Evolutionary conservation across 257 asterid genomes (phyloP), one percentile per base, ranked within the genome.

Genomic region (Solanum pennellii): DNA sequence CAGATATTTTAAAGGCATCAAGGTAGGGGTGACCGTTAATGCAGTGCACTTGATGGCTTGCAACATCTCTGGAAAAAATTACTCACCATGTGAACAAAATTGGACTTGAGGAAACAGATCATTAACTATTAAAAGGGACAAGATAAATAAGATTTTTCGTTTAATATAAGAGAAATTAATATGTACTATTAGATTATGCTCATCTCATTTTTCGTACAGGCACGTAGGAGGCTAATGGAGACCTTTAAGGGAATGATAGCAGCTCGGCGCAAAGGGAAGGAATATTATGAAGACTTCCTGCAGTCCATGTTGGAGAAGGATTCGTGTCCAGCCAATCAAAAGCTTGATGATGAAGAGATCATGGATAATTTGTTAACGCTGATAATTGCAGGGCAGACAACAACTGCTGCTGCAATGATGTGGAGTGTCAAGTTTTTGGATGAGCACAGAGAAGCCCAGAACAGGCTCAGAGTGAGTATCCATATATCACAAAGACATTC

Each of bases 391-490:
- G 97, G 97, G 42, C 94, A 91, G 69, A 92, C 91, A 76, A 92
- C 97, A 25, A 93, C 94, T 25, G 92, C 94, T 56, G 91, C 97
- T 47, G 97, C 95, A 75, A 92, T 94, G 88, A 94, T 94, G 97
- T 94, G 97, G 97, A 84, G 91, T 86, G 94, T 93, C 88, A 93
- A 94, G 90, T 90, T 91, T 87, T 88, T 94, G 86, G 89, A 88
- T 87, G 95, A 92, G 14, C 89, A 93, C 85, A 84, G 5, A 85
- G 88, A 83, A 16, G 91, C 82, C 12, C 97, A 93, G 59, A 86
- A 93, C 4, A 90, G 16, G 56, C 95, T 94, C 47, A 87, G 95
- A 88, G 97, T 93, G 35, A 87, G 88, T 42, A 9, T 31, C 33
- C 29, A 60, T 21, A 9, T 9, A 21, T 39, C 39, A 47, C 20